A percentile compares a stretch with the other conserved stretches of the same genome.
Evolutionary conservation across 495 filamentous ascomycete species (phyloP).

Genomic region (Bacidia gigantensis): DNA sequence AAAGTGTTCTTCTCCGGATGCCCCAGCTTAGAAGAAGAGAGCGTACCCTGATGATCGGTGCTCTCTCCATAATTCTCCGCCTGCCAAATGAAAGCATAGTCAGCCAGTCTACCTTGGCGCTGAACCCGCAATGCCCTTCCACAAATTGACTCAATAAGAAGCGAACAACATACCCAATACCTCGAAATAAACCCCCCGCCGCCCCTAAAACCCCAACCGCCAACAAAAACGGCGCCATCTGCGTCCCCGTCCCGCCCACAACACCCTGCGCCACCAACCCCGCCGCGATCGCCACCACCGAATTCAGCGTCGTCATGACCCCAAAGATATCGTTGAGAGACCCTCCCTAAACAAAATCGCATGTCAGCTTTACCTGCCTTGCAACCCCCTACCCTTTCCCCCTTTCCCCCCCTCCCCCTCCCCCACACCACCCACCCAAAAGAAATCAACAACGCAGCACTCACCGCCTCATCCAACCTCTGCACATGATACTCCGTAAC

Average conservation of each 20-base stretch:
- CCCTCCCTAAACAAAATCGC: slow-evolving; percentile 12
- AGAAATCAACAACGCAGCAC: too few relatives aligned
- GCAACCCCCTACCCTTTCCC: too few relatives aligned
- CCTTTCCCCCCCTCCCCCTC: too few relatives aligned
- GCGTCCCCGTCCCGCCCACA: slow-evolving; percentile 28
- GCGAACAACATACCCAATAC: slow-evolving; percentile 31
- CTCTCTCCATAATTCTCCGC: too few relatives aligned
- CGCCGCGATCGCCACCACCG: slow-evolving; percentile 34
- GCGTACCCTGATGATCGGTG: slow-evolving; percentile 35
- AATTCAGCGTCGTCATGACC: slow-evolving; percentile 36
- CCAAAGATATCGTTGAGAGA: slow-evolving; percentile 37
- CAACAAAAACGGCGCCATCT: slow-evolving; percentile 37
- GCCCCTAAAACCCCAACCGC: slow-evolving; percentile 25
- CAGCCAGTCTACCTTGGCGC: too few relatives aligned
- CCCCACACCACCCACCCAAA: too few relatives aligned
- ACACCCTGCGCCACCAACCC: slow-evolving; percentile 29
- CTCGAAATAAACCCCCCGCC: slow-evolving; percentile 29
- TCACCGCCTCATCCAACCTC: too few relatives aligned
- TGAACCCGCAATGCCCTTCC: slow-evolving; percentile 15
- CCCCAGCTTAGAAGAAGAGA: slow-evolving; percentile 1
- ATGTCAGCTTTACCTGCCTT: slow-evolving; percentile 22
- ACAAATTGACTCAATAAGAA: background rate
- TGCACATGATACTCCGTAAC: slow-evolving; percentile 41
- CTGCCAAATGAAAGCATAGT: too few relatives aligned
- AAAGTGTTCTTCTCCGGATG: background rate